These are phyloP conservation scores for Alternaria ethzedia DNA, from an alignment of 2,329 filamentous ascomycete species.

Conservation along the genomic window DNA sequence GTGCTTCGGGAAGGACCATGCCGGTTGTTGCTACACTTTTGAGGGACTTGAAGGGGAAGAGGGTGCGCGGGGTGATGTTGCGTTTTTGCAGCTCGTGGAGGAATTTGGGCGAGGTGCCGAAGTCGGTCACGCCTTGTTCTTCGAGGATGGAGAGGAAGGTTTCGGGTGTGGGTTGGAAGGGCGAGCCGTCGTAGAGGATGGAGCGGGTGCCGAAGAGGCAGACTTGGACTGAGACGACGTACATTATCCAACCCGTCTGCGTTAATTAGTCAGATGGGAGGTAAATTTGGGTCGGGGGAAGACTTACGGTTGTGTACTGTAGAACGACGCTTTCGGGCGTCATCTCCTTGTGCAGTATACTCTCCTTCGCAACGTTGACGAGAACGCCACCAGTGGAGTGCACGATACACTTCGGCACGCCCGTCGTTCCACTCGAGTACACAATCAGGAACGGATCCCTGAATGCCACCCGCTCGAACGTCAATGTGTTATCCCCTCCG, in stretches of 20 bases:
- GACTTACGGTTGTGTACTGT: conserved; percentile 63
- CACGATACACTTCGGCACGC: conserved; percentile 84
- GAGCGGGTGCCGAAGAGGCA: conserved; percentile 67
- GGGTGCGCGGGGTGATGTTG: conserved; percentile 65
- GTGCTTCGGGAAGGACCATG: conserved; percentile 78
- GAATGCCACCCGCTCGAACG: conserved; percentile 69
- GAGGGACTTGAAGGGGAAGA: conserved; percentile 68
- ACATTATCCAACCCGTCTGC: conserved; percentile 79
- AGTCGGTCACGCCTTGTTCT: conserved; percentile 70
- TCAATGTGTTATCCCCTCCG: conserved; percentile 49
- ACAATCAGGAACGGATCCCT: conserved; percentile 78
- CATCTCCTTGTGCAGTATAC: conserved; percentile 58
- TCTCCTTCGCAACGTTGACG: conserved; percentile 68
- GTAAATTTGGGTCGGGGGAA: background rate
- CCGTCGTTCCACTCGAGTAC: conserved; percentile 82
- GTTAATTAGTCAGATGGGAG: background rate
- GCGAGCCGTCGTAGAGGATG: conserved; percentile 83
- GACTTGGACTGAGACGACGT: conserved; percentile 65
- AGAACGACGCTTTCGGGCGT: conserved; percentile 54
- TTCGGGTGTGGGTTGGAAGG: conserved; percentile 72
- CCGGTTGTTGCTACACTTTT: conserved; percentile 73
- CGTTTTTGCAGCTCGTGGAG: conserved; percentile 74
- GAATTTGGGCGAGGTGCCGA: conserved; percentile 80
- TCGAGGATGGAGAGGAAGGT: conserved; percentile 68
- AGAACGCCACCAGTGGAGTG: conserved; percentile 73